Percentiles rank a stretch among this genome's conserved stretches.
Conservation (phyloP, 2,329 filamentous ascomycete species). For the Colletotrichum sp. region DNA sequence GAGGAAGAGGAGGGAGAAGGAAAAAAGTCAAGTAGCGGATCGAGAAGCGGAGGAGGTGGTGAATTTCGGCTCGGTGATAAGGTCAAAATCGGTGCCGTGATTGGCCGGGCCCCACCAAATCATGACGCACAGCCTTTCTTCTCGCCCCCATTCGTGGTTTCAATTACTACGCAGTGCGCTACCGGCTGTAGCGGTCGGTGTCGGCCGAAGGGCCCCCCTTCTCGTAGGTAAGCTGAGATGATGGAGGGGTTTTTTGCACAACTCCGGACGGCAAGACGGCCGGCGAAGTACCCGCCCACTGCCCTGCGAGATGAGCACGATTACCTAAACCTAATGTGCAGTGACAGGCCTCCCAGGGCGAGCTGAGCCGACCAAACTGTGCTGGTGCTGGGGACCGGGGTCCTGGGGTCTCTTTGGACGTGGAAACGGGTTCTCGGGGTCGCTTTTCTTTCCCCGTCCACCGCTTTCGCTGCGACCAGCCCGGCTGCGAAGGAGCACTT, state of each 20-base stretch:
- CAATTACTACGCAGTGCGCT: neutral
- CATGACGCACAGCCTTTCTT: conserved; percentile 5
- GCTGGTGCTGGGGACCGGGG: neutral
- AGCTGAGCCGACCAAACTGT: neutral
- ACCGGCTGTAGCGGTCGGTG: neutral
- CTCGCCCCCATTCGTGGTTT: neutral
- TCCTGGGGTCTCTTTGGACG: neutral
- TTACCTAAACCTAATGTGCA: conserved; percentile 6
- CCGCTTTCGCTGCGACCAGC: neutral
- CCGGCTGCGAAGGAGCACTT: neutral
- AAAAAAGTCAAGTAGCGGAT: neutral
- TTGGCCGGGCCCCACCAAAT: neutral
- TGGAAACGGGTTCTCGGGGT: conserved; percentile 10
- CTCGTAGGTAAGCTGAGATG: neutral
- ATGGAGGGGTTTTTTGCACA: neutral
- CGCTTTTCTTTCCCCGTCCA: neutral
- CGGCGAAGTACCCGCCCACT: neutral
- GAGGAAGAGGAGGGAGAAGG: conserved; percentile 14
- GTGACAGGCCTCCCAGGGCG: neutral
- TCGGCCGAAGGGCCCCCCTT: neutral
- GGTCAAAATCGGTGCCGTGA: neutral
- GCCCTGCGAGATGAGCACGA: neutral
- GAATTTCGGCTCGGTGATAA: conserved; percentile 17
- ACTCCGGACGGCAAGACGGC: neutral
- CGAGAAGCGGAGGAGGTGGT: conserved; percentile 4